Base-by-base conservation (phyloP, 1,284 basidiomycete species). In the Phylloporus sp. region DNA sequence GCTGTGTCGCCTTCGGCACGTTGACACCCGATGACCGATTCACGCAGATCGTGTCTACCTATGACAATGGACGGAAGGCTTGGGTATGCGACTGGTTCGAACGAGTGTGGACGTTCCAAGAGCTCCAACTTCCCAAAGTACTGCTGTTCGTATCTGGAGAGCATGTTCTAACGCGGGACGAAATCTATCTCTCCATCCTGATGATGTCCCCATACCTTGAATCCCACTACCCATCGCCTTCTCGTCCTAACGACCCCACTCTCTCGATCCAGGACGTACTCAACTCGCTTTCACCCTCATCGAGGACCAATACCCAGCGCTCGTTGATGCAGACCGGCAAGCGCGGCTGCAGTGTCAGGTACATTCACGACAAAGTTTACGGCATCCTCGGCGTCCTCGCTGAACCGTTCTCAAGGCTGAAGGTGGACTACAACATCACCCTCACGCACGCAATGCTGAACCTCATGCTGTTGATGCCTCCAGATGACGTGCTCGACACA, bases 381-480 rank as follows among this genome's bases (percentile, higher is more conserved):
- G 63, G 63, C 17, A 44, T 64, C 13, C 64, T 64, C 12, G 63
- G 63, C 20, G 32, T 62, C 15, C 51, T 64, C 20, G 2, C 50
- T 24, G 12, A 31, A 39, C 11, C 28, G 22, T 39, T 55, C 26
- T 31, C 39, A 2, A 6, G n/a, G 7, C 8, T 64, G 24, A 29
- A 44, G 5, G 46, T 39, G 31, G 58, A 66, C 18, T 64, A 61
- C 37, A 17, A 54, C 2, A 50, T 32, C 32, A 44, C 20, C 29
- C 64, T 64, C 40, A 6, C 40, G 17, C 31, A 50, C 29, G 39
- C 39, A 13, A 11, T 64, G 15, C 20, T 65, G 46, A 32, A 66
- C 22, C 58, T 64, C 64, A 66, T 66, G 64, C 1, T 7, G 12
- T 31, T 66, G 26, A 64, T 64, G 64, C 52, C 64, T 2, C 13